Evolutionary conservation across 768 basidiomycete species (phyloP), one percentile per base, ranked within the genome.

Genomic region (Agaricus subrufescens): DNA sequence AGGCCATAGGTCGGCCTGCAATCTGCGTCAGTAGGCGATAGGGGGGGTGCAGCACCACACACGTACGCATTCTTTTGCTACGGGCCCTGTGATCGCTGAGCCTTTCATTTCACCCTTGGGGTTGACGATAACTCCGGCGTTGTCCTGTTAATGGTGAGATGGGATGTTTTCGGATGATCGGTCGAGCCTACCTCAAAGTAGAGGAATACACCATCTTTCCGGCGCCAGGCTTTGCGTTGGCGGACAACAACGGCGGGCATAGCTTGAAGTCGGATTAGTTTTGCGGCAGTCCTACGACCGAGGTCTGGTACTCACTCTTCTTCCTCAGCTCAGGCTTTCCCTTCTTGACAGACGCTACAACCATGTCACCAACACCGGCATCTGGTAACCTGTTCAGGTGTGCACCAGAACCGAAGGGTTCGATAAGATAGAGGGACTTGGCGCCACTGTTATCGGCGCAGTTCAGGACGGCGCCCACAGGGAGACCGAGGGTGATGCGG

Each of bases 41-140:
- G 4, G 25, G 46, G 46, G 50, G 34, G n/a, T 23, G 1, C 5
- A 52, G 31, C 37, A 5, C 11, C 2, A 8, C 31, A 7, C 43
- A 86, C 91, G 42, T 71, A 94, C 91, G 69, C 97, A 98, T 92
- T 98, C 96, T 85, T 98, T 99, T 77, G 96, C 97, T 60, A 99
- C 92, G 40, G 94, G 94, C 56, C 94, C 94, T 37, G 94, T 91
- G 69, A 97, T 96, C 58, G 92, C 91, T 51, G 92, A 95, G 49
- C 96, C 96, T 82, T 99, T 99, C 97, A 99, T 99, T 80, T 99
- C 97, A 66, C 96, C 96, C 83, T 98, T 98, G 68, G 91, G 89
- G 80, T 97, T 98, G 66, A 98, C 94, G 60, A 96, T 96, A 54
- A 96, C 94, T 72, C 94, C 94, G 43, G 94, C 94, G 69, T 95